phyloP scores from a whole-genome alignment of 2,329 filamentous ascomycete genomes.

The Amauroascus niger region DNA sequence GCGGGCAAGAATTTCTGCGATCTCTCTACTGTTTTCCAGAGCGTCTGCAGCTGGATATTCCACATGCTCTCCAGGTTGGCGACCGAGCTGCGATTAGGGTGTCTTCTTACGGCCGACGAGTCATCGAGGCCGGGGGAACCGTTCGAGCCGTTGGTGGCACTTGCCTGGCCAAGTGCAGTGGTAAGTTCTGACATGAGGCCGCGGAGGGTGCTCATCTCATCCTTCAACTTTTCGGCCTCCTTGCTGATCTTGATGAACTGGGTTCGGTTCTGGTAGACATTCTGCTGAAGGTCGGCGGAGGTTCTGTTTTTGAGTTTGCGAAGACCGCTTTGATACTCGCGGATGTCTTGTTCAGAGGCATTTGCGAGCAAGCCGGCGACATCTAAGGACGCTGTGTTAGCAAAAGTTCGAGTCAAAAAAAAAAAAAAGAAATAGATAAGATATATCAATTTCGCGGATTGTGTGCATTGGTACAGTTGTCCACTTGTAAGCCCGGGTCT shows the following conservation, averaged over 20 bases:
- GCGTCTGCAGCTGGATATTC: slow-evolving; percentile 59
- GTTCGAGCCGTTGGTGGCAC: slow-evolving; percentile 41
- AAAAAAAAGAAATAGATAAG: too few relatives aligned
- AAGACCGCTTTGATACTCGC: slow-evolving; percentile 66
- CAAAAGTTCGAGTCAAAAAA: too few relatives aligned
- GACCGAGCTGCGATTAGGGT: slow-evolving; percentile 83
- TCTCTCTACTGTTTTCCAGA: slow-evolving; percentile 96
- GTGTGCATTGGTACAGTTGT: slow-evolving; percentile 52
- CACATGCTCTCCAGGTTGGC: slow-evolving; percentile 61
- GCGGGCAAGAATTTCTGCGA: slow-evolving; percentile 95
- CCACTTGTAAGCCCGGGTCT: slow-evolving; percentile 67
- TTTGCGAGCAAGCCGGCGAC: slow-evolving; percentile 62
- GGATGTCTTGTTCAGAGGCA: slow-evolving; percentile 78
- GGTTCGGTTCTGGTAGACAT: slow-evolving; percentile 90
- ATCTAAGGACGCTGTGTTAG: slow-evolving; percentile 23
- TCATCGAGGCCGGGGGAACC: slow-evolving; percentile 45
- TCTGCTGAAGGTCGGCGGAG: slow-evolving; percentile 78
- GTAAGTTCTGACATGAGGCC: slow-evolving; percentile 91
- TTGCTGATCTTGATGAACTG: slow-evolving; percentile 99
- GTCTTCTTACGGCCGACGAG: slow-evolving; percentile 40
- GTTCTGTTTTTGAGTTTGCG: slow-evolving; percentile 68
- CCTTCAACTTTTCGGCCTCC: slow-evolving; percentile 94
- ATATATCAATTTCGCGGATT: too few relatives aligned
- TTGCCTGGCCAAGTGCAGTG: slow-evolving; percentile 48
- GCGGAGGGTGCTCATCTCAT: slow-evolving; percentile 83